A percentile compares a stretch with the other conserved stretches of the same genome.
Evolutionary conservation across 73 alveolate genomes (phyloP).

Genomic region (Tetrahymena malaccensis): DNA sequence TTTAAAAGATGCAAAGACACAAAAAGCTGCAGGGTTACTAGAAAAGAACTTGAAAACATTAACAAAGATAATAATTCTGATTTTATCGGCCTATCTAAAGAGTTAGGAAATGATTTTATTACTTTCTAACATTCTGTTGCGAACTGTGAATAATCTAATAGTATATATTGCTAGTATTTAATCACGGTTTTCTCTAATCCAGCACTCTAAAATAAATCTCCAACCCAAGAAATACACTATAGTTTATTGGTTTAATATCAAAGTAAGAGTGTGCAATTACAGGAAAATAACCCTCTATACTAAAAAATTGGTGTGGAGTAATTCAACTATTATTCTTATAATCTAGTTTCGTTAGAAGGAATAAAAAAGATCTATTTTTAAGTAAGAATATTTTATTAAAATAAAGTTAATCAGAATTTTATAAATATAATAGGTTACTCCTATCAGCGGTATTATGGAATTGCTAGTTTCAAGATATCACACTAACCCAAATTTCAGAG

Average conservation of each 20-base stretch:
- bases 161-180: neutral
- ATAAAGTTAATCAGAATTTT: neutral
- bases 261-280: neutral
- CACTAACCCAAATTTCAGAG: neutral
- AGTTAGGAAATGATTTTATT: neutral
- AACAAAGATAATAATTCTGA: neutral
- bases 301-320: neutral
- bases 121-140: neutral
- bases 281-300: neutral
- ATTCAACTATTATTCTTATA: neutral
- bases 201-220: neutral
- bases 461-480: neutral
- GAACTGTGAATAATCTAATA: neutral
- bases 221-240: neutral
- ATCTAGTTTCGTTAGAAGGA: neutral
- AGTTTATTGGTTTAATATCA: neutral
- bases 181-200: neutral
- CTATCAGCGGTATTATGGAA: neutral
- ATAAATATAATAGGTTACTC: neutral
- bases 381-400: neutral
- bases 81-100: neutral
- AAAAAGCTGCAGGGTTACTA: neutral
- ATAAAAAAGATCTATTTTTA: neutral
- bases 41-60: neutral
- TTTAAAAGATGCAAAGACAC: neutral